Evolutionary conservation across 2,329 filamentous ascomycete genomes (phyloP).

Genomic region (Fusarium hostae): DNA sequence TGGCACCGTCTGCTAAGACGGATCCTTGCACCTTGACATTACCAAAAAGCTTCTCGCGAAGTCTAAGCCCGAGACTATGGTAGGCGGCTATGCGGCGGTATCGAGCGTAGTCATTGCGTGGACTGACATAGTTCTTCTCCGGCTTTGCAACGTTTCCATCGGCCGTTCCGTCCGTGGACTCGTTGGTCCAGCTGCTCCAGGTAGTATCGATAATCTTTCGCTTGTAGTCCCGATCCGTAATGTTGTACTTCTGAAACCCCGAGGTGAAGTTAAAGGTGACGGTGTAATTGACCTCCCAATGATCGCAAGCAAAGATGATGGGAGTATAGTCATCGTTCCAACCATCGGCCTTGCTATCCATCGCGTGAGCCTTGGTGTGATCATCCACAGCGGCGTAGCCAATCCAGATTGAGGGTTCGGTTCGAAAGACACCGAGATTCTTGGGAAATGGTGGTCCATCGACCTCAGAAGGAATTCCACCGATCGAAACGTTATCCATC

Average conservation of each 20-base stretch:
- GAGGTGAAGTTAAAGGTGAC: conserved; percentile 30
- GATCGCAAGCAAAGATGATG: conserved; percentile 34
- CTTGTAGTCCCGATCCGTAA: conserved; percentile 19
- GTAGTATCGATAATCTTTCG: conserved; percentile 37
- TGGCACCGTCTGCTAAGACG: not conserved
- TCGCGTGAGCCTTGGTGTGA: not conserved
- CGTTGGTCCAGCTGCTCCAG: not conserved
- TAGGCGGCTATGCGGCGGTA: conserved; percentile 34
- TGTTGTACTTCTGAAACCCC: conserved; percentile 26
- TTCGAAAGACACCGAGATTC: conserved; percentile 31
- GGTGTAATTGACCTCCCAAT: conserved; percentile 38
- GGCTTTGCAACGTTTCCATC: conserved; percentile 26
- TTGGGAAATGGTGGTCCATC: conserved; percentile 7
- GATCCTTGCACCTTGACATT: not conserved
- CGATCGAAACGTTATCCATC: not conserved
- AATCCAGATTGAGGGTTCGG: conserved; percentile 35
- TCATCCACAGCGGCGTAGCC: conserved; percentile 29
- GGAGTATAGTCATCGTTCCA: conserved; percentile 34
- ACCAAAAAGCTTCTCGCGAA: conserved; percentile 16
- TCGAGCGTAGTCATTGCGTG: not conserved
- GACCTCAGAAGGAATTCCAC: not conserved
- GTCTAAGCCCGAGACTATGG: conserved; percentile 18
- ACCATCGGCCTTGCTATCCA: not conserved
- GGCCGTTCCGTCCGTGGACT: conserved; percentile 21
- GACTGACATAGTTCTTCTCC: conserved; percentile 31